Evolutionary conservation across 768 basidiomycete genomes (phyloP), one percentile per base, ranked within the genome.

Genomic region (Gelatoporia subvermispora): DNA sequence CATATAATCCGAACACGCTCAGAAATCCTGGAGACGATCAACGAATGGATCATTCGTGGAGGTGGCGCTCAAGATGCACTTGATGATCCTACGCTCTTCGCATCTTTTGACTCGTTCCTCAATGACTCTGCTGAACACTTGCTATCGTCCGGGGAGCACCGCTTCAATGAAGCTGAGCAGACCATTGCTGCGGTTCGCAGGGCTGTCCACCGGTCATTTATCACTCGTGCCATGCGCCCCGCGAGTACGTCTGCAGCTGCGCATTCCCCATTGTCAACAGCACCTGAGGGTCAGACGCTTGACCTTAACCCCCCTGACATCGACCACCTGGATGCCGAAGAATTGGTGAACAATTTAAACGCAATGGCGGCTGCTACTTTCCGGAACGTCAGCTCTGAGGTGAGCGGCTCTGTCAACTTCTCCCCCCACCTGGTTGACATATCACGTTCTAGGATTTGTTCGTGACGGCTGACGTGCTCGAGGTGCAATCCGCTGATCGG

Each of bases 31-130:
- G 78, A 78, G 8, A 74, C 79, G 2, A 68, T 90, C 24, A 77
- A 75, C 50, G 81, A 88, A 53, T 93, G 90, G 90, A 59, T 92
- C 36, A 75, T 69, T 0, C 64, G 70, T 15, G 90, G 90, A 3
- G 84, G 84, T 7, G 90, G 90, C 25, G 79, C 85, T 8, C 85
- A 89, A 58, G 90, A 93, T 55, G 72, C 81, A 35, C 69, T 93
- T 23, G 89, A 92, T 54, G 85, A 91, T 41, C 57, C 62, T 2
- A 78, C 82, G 50, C 73, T 93, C 31, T 81, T 75, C 61, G 69
- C 68, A n/a, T 72, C 77, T 17, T 61, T 89, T 22, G 69, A 68
- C 48, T 52, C 73, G 1, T 93, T 92, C 67, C 68, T 91, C 50
- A 72, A 78, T 43, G 74, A 65, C 49, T 58, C 75, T 0, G 60